A percentile compares a stretch with the other conserved stretches of the same genome.
Evolutionary conservation across 805 yeast species (phyloP).

Genomic region (Suhomyces kilbournensis): DNA sequence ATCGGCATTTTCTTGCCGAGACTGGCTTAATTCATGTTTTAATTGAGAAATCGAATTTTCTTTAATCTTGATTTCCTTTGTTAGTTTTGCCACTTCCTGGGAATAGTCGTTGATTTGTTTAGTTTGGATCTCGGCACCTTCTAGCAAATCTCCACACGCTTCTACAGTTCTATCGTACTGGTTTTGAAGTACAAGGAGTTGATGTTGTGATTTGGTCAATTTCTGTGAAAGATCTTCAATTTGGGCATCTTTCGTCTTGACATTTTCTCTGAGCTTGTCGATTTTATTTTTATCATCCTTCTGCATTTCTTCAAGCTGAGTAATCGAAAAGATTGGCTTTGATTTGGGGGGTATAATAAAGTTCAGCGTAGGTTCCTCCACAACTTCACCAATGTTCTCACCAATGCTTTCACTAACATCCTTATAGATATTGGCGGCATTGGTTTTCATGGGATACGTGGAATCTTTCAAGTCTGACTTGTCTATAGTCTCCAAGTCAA

Average conservation of each 20-base stretch:
- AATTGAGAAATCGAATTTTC: constrained; percentile 6
- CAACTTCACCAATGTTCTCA: too few species aligned
- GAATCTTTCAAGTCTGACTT: constrained; percentile 14
- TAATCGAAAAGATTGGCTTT: constrained; percentile 29
- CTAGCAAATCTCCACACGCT: not conserved
- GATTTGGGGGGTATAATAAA: constrained; percentile 31
- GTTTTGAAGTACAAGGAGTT: not conserved
- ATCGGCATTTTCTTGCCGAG: not conserved
- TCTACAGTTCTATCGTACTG: constrained; percentile 1
- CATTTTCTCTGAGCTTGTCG: constrained; percentile 5
- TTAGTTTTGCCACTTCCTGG: constrained; percentile 24
- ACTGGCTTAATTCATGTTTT: constrained; percentile 5
- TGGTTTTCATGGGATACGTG: constrained; percentile 25
- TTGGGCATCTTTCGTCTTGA: constrained; percentile 4
- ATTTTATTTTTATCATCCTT: constrained; percentile 13
- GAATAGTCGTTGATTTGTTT: constrained; percentile 27
- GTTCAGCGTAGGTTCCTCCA: constrained; percentile 29
- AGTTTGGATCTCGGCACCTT: constrained; percentile 4
- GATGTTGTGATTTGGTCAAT: not conserved
- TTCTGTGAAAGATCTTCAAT: not conserved
- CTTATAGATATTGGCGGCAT: not conserved
- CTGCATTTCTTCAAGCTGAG: constrained; percentile 25
- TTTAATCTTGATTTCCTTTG: constrained; percentile 21
- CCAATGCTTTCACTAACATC: not conserved
- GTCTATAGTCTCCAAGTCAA: constrained; percentile 1